Evolutionary conservation across 768 basidiomycete genomes (phyloP).

Genomic region (Kwoniella dendrophila): DNA sequence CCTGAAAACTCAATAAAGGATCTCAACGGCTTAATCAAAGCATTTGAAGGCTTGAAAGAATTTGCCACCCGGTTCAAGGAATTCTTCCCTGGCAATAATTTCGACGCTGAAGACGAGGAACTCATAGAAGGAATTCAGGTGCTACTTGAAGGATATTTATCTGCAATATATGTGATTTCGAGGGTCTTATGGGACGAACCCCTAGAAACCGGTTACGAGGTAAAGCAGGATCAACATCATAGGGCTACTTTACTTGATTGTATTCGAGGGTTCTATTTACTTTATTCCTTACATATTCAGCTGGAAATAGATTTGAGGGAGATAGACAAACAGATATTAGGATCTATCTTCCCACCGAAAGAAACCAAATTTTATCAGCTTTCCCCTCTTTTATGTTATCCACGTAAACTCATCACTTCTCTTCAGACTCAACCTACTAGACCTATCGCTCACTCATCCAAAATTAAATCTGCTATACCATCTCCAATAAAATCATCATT

Average conservation of each 20-base stretch:
- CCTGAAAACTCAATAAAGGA: background rate
- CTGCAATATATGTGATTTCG: conserved; percentile 3
- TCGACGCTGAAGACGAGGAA: background rate
- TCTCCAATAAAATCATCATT: background rate
- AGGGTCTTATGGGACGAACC: background rate
- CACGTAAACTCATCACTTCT: conserved; percentile 12
- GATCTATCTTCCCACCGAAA: conserved; percentile 18
- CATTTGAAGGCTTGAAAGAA: conserved; percentile 7
- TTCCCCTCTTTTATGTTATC: conserved; percentile 20
- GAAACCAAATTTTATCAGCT: conserved; percentile 13
- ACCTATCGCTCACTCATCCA: conserved; percentile 13
- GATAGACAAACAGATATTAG: conserved; percentile 18
- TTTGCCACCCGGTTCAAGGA: conserved; percentile 16
- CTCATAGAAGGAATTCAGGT: background rate
- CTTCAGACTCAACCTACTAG: conserved; percentile 27
- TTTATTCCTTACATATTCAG: background rate
- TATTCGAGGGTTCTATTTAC: conserved; percentile 4
- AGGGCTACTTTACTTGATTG: background rate
- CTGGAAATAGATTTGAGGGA: background rate
- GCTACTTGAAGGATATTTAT: conserved; percentile 8
- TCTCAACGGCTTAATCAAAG: conserved; percentile 1
- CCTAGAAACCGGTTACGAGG: background rate
- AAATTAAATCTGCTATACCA: background rate
- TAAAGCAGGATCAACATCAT: background rate
- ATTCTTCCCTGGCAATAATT: background rate